Conservation (phyloP, 345 rosid genomes). For the Euphorbia tirucalli region DNA sequence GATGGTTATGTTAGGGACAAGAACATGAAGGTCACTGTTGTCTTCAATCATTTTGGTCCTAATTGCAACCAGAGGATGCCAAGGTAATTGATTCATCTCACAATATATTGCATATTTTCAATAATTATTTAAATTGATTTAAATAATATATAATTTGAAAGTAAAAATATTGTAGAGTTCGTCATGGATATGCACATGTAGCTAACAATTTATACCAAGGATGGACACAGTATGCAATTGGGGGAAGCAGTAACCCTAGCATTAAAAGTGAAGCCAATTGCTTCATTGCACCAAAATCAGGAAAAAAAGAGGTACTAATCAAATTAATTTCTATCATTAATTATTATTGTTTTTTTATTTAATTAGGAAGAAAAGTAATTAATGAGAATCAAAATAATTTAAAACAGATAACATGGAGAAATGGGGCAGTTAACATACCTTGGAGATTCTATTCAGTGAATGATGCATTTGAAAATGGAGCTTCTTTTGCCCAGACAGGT, state of each 20-base stretch:
- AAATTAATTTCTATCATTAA: background rate
- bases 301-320: background rate
- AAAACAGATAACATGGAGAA: background rate
- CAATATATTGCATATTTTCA: too few relatives aligned
- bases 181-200: constrained; percentile 75
- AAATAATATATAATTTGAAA: background rate
- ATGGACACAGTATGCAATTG: constrained; percentile 78
- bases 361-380: background rate
- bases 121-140: too few relatives aligned
- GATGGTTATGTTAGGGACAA: too few relatives aligned
- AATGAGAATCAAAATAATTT: too few relatives aligned
- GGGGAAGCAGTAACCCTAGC: constrained; percentile 56
- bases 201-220: too few relatives aligned
- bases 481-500: too few relatives aligned
- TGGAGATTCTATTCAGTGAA: constrained; percentile 63
- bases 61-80: too few relatives aligned
- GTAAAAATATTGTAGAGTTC: constrained; percentile 37
- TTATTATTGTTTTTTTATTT: too few relatives aligned
- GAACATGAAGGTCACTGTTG: too few relatives aligned
- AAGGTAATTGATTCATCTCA: too few relatives aligned
- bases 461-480: constrained; percentile 49
- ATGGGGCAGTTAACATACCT: constrained; percentile 45
- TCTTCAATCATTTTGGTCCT: too few relatives aligned
- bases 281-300: constrained; percentile 42
- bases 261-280: constrained; percentile 72